phyloP scores from a whole-genome alignment of 176 grass and related monocot species.

The Eragrostis curvula region DNA sequence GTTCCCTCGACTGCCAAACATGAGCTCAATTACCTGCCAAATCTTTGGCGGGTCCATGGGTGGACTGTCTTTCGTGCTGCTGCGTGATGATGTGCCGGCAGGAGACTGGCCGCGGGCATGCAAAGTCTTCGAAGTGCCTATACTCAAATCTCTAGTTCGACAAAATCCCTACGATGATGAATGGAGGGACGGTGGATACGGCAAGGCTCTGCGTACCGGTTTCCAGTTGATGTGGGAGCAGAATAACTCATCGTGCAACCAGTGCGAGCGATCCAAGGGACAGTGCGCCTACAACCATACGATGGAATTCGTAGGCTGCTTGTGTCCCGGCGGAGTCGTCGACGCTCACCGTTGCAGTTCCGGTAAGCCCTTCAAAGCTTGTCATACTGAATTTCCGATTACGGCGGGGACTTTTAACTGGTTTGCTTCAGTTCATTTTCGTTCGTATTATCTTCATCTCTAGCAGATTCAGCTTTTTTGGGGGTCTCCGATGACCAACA shows the following conservation, averaged over 20 bases:
- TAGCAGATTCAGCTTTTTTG: too few species aligned
- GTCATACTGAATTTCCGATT: too few species aligned
- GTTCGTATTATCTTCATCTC: too few species aligned
- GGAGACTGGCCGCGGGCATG: too few species aligned
- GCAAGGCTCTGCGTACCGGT: not conserved
- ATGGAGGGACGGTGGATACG: not conserved
- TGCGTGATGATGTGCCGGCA: too few species aligned
- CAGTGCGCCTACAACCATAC: not conserved
- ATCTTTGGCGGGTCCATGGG: too few species aligned
- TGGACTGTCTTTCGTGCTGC: too few species aligned
- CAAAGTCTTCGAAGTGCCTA: not conserved
- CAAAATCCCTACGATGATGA: rapidly evolving
- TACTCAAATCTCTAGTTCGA: not conserved
- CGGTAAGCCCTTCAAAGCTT: not conserved
- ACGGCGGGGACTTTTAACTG: not conserved
- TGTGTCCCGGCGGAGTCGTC: not conserved
- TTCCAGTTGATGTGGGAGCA: not conserved
- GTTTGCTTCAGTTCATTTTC: not conserved
- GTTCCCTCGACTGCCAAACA: too few species aligned
- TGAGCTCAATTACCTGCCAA: too few species aligned
- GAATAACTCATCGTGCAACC: rapidly evolving
- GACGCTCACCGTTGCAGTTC: not conserved
- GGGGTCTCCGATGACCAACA: too few species aligned
- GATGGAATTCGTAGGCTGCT: not conserved
- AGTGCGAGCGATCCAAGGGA: not conserved